Evolutionary conservation across 2,329 filamentous ascomycete genomes (phyloP).

Genomic region (Fusarium azukiicola): DNA sequence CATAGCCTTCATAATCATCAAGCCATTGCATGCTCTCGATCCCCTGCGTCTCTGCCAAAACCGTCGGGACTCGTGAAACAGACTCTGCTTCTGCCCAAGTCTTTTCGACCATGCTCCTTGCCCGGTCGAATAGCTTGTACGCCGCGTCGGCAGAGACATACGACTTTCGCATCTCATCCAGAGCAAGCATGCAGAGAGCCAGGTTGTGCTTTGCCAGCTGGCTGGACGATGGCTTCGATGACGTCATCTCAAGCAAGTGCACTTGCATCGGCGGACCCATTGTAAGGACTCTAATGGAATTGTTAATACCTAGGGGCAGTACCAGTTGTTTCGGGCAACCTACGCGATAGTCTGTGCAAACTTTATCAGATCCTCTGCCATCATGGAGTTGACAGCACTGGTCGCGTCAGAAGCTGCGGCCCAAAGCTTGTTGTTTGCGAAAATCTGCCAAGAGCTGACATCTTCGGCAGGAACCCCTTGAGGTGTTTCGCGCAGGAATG

Average conservation of each 20-base stretch:
- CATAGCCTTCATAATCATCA: slow-evolving; percentile 9
- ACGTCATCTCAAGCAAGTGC: slow-evolving; percentile 23
- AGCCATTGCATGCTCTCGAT: slow-evolving; percentile 20
- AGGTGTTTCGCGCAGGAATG: neutral
- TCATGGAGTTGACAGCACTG: slow-evolving; percentile 13
- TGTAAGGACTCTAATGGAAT: neutral
- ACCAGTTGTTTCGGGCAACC: neutral
- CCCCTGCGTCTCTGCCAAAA: neutral
- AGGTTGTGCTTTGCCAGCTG: slow-evolving; percentile 31
- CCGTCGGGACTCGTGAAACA: neutral
- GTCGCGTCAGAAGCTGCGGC: slow-evolving; percentile 11
- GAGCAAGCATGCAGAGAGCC: slow-evolving; percentile 28
- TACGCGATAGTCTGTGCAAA: neutral
- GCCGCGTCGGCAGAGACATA: slow-evolving; percentile 33
- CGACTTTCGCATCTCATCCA: slow-evolving; percentile 31
- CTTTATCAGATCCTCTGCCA: slow-evolving; percentile 11
- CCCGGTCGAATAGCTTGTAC: slow-evolving; percentile 28
- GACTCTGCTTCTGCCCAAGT: neutral
- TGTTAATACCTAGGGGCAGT: neutral
- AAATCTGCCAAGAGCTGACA: neutral
- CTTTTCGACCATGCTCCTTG: slow-evolving; percentile 28
- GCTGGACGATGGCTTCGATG: neutral
- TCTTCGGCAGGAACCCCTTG: neutral
- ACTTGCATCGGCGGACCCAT: slow-evolving; percentile 33
- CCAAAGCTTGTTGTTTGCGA: neutral